Evolutionary conservation across 148 eudicot species (phyloP), one percentile per base, ranked within the genome.

Genomic region (Beta vulgaris): DNA sequence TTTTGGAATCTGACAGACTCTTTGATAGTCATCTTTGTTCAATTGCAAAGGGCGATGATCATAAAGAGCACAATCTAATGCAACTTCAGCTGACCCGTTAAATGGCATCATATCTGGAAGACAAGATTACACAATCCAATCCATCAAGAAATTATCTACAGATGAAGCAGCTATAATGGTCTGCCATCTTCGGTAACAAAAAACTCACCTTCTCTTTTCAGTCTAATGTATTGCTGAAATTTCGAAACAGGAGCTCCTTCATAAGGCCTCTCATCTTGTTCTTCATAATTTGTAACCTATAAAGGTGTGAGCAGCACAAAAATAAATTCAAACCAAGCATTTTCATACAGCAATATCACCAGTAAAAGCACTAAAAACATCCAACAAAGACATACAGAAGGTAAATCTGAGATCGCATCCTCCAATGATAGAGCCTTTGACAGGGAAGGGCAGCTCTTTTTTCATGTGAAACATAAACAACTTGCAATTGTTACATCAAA

Each of bases 401-500:
- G 78, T 19, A 75, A 63, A 35, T 75, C 72, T 36, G 78, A 75
- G n/a, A 75, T 75, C 7, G 78, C 78, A 75, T 75, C 78, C 13
- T 28, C 69, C 19, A 75, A 31, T 25, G 66, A 36, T 3, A 75
- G 26, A 37, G 78, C 78, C 46, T 51, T 65, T 19, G 66, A 21
- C 70, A 10, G 10, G 1, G 46, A 21, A 21, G 35, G 4, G 37
- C 63, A n/a, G n/a, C 59, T 10, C 51, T 51, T 28, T 75, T 75
- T 2, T 71, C 78, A 75, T 75, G 78, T 0, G 78, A 75, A 11
- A 75, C 78, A 53, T 65, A 65, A 36, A 75, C 49, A 9, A 65
- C 78, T 71, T 75, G 71, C 78, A 75, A 26, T 10, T 31, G 40
- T 48, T 34, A n/a, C 21, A 65, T n/a, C n/a, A n/a, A n/a, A n/a